These are phyloP conservation scores for Citrus mangshanensis DNA, from an alignment of 345 rosid species.

Conservation along the genomic window DNA sequence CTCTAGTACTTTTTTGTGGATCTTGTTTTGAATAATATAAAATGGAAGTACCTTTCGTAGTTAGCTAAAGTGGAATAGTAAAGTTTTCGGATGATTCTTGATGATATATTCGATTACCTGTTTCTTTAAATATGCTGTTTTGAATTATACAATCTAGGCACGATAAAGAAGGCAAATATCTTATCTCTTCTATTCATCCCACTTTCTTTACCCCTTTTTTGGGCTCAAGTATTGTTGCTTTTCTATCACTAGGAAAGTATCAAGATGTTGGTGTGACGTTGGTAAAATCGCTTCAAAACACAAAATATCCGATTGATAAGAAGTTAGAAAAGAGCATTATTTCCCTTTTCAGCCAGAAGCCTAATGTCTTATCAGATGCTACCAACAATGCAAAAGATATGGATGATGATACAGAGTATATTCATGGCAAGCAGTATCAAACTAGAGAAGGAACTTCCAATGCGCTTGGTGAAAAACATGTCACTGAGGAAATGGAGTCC, in stretches of 20 bases:
- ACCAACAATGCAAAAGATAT: conserved; percentile 30
- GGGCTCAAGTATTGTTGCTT: neutral
- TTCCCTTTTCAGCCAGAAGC: conserved; percentile 53
- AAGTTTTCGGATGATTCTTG: neutral
- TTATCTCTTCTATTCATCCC: neutral
- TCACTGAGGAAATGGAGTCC: conserved; percentile 34
- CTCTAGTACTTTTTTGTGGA: neutral
- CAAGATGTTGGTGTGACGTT: conserved; percentile 75
- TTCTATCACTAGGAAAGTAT: conserved; percentile 51
- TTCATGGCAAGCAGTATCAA: conserved; percentile 22
- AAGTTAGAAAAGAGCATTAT: conserved; percentile 74
- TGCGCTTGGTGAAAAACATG: conserved; percentile 30
- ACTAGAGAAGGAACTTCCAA: conserved; percentile 30
- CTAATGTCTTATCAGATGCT: conserved; percentile 29
- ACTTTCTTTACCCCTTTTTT: neutral
- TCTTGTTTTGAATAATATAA: neutral
- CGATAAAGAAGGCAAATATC: neutral
- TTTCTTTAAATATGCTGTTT: neutral
- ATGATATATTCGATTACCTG: neutral
- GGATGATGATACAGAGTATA: conserved; percentile 20
- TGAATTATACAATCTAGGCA: neutral
- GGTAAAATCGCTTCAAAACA: conserved; percentile 78
- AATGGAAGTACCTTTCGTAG: neutral
- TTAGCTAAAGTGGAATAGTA: neutral
- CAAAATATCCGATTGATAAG: conserved; percentile 83